phyloP scores from a whole-genome alignment of 768 basidiomycete genomes.

The Leccinum sublutescens region DNA sequence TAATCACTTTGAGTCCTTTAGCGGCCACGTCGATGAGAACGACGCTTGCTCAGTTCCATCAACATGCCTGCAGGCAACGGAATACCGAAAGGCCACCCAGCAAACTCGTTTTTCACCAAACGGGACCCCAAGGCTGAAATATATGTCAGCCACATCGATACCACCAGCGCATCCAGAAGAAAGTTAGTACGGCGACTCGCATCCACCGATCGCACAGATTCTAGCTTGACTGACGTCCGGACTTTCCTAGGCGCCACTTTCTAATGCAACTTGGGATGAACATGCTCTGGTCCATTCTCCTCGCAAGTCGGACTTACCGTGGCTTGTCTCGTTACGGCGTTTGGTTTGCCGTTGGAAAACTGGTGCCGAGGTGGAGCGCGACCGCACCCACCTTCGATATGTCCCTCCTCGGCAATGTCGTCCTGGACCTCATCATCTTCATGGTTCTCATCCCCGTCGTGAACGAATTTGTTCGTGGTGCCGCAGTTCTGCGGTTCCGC shows the following conservation, averaged over 20 bases:
- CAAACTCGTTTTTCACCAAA: conserved; percentile 17
- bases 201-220: neutral
- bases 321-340: conserved; percentile 31
- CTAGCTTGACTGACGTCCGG: conserved; percentile 7
- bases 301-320: conserved; percentile 21
- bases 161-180: conserved; percentile 15
- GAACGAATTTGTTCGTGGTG: conserved; percentile 20
- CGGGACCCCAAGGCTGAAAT: conserved; percentile 24
- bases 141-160: conserved; percentile 31
- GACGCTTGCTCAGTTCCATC: conserved; percentile 1
- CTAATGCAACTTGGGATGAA: conserved; percentile 28
- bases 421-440: conserved; percentile 29
- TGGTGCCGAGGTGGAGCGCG: conserved; percentile 12
- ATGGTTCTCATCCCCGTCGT: conserved; percentile 25
- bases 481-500: conserved; percentile 22
- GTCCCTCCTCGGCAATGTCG: conserved; percentile 25
- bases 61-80: conserved; percentile 27
- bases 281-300: conserved; percentile 23
- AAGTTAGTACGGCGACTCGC: conserved; percentile 21
- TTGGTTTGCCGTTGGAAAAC: conserved; percentile 24
- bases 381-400: conserved; percentile 15
- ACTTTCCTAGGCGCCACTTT: conserved; percentile 24
- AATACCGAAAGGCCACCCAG: conserved; percentile 29
- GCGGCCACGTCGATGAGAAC: conserved; percentile 1
- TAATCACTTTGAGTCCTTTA: conserved; percentile 9